Base-by-base conservation (phyloP, 2,329 filamentous ascomycete species). In the Pseudogymnoascus sp. region DNA sequence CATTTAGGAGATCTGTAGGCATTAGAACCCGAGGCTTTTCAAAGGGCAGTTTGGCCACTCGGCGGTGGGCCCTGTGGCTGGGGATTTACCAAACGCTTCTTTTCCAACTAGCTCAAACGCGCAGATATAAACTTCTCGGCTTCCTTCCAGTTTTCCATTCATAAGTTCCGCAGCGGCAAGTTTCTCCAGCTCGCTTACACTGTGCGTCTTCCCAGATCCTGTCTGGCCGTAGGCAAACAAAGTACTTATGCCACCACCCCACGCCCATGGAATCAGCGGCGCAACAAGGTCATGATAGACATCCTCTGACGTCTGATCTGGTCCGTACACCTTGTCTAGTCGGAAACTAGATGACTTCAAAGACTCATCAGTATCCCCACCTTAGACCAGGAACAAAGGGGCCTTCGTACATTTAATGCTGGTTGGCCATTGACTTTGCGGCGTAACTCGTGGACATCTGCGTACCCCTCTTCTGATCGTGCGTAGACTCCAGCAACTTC, bases 81-180 rank as follows among this genome's bases (percentile, higher is more conserved):
- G 46, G 46, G 1, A 65, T 56, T 76, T 76, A 5, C 75, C 76
- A 1, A 73, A 76, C 67, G 89, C 87, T 44, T 85, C 83, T 65
- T 93, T 88, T 77, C 96, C 87, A 73, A 97, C 97, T 61, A 97
- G 82, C 74, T 96, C 93, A 75, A 96, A 88, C 75, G 93, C 96
- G 9, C 92, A 96, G 31, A 92, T 85, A 5, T 93, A 93, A 66
- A 97, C 96, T 63, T 97, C 81, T 3, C 93, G 92, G 0, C 91
- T 89, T 67, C 93, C 85, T 19, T 93, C 88, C 3, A 87, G 79
- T 1, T 81, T 85, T 50, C 93, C 93, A 91, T 96, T 96, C 83
- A 88, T 97, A 5, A 80, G 69, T 62, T 78, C 75, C 38, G 73
- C 70, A 1, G 75, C 75, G 5, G 78, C 76, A 2, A 79, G 72